A percentile compares a stretch with the other conserved stretches of the same genome.
phyloP scores from a whole-genome alignment of 192 early-diverging fungal genomes.

The Chytriomyces confervae region DNA sequence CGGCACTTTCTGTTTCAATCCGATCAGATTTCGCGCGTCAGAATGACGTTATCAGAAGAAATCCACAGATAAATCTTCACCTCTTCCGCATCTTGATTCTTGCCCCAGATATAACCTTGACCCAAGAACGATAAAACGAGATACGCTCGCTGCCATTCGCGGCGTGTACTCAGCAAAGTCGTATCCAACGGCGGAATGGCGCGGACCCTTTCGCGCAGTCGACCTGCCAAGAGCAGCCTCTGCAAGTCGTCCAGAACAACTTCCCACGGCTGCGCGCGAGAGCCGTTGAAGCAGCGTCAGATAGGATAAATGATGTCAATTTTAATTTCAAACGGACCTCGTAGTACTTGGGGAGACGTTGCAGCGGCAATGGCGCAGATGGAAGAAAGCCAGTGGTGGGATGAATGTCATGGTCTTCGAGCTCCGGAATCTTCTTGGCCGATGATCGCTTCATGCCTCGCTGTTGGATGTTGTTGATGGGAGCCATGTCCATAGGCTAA shows the following conservation, averaged over 20 bases:
- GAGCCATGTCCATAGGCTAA: no score
- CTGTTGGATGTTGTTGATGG: no score
- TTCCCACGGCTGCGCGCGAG: constrained; percentile 79
- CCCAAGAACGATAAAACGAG: constrained; percentile 85
- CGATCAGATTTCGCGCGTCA: constrained; percentile 1
- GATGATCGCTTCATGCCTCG: neutral
- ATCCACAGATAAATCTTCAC: constrained; percentile 17
- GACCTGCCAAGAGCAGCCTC: constrained; percentile 63
- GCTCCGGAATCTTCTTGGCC: constrained; percentile 25
- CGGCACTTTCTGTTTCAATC: constrained; percentile 67
- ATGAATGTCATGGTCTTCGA: constrained; percentile 78
- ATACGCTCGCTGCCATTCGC: constrained; percentile 88
- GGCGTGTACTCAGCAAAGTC: constrained; percentile 58
- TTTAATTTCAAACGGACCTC: constrained; percentile 9
- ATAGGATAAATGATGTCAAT: neutral
- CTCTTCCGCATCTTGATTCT: constrained; percentile 77
- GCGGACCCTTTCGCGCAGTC: constrained; percentile 34
- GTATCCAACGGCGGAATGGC: constrained; percentile 81
- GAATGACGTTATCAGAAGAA: constrained; percentile 1
- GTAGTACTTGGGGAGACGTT: constrained; percentile 77
- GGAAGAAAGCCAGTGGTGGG: constrained; percentile 88
- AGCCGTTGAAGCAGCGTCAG: neutral
- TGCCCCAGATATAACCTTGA: constrained; percentile 92
- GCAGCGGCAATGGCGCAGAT: constrained; percentile 69
- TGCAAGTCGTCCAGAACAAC: constrained; percentile 76